A percentile compares a stretch with the other conserved stretches of the same genome.
phyloP scores from a whole-genome alignment of 2,329 filamentous ascomycete genomes.

The Sclerotinia spermophila region DNA sequence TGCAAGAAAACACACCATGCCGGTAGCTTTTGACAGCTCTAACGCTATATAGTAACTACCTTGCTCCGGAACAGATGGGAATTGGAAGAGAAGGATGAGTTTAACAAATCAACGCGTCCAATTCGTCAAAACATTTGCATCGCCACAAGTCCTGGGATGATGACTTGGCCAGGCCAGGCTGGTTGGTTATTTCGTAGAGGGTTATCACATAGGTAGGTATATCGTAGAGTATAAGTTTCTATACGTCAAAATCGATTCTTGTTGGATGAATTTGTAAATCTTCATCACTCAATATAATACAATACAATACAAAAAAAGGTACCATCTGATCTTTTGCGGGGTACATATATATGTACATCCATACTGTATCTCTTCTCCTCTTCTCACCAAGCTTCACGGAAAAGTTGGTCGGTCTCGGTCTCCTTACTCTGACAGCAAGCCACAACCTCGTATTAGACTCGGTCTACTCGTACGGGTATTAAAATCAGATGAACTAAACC shows the following conservation, averaged over 20 bases:
- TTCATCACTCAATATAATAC: not conserved
- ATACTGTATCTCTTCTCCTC: not conserved
- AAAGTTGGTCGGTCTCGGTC: not conserved
- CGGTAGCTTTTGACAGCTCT: not conserved
- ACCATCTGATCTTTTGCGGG: not conserved
- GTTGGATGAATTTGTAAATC: not conserved
- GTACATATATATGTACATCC: not conserved
- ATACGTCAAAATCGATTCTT: not conserved
- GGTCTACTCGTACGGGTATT: not conserved
- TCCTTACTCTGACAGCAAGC: constrained; percentile 7
- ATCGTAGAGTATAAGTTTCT: too few species aligned
- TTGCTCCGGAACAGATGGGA: not conserved
- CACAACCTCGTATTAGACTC: constrained; percentile 7
- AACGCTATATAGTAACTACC: not conserved
- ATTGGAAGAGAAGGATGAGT: not conserved
- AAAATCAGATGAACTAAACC: not conserved
- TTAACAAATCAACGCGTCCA: constrained; percentile 7
- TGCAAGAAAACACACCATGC: not conserved
- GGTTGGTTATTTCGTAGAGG: not conserved
- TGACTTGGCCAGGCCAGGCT: not conserved
- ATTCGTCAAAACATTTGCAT: not conserved
- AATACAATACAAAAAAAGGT: not conserved
- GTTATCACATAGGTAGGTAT: not conserved
- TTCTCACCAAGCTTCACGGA: not conserved
- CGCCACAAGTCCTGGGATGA: not conserved